Conservation (phyloP, 2,329 filamentous ascomycete genomes). For the Aspergillus luchuensis region DNA sequence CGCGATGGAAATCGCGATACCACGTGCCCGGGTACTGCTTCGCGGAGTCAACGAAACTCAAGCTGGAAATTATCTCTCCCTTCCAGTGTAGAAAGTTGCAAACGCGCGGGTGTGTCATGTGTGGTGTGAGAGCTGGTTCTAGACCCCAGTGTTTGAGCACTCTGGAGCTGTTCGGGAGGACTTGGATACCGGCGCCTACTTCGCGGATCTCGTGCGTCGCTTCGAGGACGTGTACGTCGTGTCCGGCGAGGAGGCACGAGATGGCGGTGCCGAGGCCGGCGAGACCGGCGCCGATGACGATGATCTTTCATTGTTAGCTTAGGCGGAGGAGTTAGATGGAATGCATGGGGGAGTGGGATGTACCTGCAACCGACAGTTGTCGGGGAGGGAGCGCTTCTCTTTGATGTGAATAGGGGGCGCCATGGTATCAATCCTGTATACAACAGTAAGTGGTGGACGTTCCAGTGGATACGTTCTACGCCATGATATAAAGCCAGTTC, state of each 20-base stretch:
- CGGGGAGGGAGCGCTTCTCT: conserved; percentile 40
- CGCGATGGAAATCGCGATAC: conserved; percentile 60
- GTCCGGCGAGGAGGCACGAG: conserved; percentile 28
- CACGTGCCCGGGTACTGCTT: conserved; percentile 37
- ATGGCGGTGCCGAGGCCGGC: conserved; percentile 32
- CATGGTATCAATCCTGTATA: conserved; percentile 11
- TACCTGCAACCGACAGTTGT: conserved; percentile 51
- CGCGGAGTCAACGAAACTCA: conserved; percentile 51
- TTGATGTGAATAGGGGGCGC: conserved; percentile 54
- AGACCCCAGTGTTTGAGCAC: conserved; percentile 44
- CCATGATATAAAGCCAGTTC: background rate
- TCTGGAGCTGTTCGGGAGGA: conserved; percentile 34
- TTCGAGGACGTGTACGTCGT: conserved; percentile 30
- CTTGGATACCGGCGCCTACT: conserved; percentile 33
- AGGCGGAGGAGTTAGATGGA: too few species aligned
- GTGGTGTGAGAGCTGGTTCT: conserved; percentile 41
- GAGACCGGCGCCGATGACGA: conserved; percentile 40
- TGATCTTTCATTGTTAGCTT: conserved; percentile 12
- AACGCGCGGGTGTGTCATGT: conserved; percentile 46
- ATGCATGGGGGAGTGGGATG: background rate
- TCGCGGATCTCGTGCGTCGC: conserved; percentile 28
- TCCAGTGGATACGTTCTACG: too few species aligned
- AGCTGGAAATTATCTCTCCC: conserved; percentile 50
- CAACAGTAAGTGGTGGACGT: too few species aligned
- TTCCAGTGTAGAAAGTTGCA: conserved; percentile 58